Base-by-base conservation (phyloP, 352 stramenopile species). In the Globisporangium heterothallicum region DNA sequence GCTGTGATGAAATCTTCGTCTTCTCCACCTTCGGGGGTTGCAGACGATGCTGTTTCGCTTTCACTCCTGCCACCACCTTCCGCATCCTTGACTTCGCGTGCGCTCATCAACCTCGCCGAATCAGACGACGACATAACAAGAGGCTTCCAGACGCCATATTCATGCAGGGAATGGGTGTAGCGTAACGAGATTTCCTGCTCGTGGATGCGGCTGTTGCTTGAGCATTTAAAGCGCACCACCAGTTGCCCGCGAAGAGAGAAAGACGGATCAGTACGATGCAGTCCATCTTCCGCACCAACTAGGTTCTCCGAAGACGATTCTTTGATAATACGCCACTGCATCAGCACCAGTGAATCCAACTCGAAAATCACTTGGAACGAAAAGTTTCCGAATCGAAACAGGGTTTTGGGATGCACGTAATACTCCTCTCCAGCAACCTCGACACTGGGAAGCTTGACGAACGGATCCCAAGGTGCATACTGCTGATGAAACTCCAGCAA, bases 401-500 rank as follows among this genome's bases (percentile, higher is more conserved):
- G 53, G 25, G 64, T 77, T 41, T 49, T 64, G 0, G 68, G 57
- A 5, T 24, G 21, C 3, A 73, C 53, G 42, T 71, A 70, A 35
- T 41, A 42, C 38, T 49, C 22, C 12, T 43, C 46, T 7, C 46
- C 42, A 3, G 34, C 14, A 18, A 67, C 43, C 16, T 56, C 24
- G 19, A 46, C 14, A 16, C 43, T 40, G 2, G 55, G 36, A 4
- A 67, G 25, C 18, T 35, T 27, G 0, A 52, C 7, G 9, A 59
- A 52, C 0, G 70, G 70, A 18, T 68, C 27, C 70, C 70, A 79
- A 19, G 68, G 53, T 25, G 68, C 78, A 55, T 70, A 86, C 29
- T 73, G 53, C 6, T 53, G 41, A 43, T 84, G 74, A 18, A 89
- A 66, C 10, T 66, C 59, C 13, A 70, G 40, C 7, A 88, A 61